Evolutionary conservation across 2,329 filamentous ascomycete genomes (phyloP), one percentile per base, ranked within the genome.

Genomic region (Pseudopithomyces maydicus): DNA sequence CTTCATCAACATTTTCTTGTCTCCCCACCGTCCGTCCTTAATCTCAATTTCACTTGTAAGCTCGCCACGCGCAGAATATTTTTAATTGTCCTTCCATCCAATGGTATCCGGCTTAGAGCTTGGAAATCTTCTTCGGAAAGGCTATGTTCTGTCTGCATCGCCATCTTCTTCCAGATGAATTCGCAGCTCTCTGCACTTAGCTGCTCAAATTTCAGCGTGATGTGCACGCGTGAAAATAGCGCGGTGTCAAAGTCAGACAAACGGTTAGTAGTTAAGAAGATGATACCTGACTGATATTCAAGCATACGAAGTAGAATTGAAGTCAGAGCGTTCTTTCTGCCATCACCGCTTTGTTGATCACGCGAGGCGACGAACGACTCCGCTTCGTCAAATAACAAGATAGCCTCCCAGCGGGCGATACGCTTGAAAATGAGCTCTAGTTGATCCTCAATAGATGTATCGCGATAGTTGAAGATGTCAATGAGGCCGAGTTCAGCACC

Each of bases 111-210:
- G 3, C 19, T 36, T 15, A 49, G 46, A 11, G 35, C 22, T 10
- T 49, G 15, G 35, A 41, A 39, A 15, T 49, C 46, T 1, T 36
- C 35, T n/a, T 49, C 46, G 2, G 14, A 26, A 2, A 49, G 32
- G 29, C 39, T 22, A 29, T 49, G 35, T 22, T 39, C 45, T 19
- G 45, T 48, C 32, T 48, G 45, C 45, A 33, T 29, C 17, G 45
- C 45, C 45, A 48, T 48, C 45, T 36, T 48, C 19, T 48, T 48
- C 45, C 45, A 48, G 17, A 48, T 48, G 15, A 48, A 48, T 1
- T n/a, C 17, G 11, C 45, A 48, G 15, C 36, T 29, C 45, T 35
- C 29, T 8, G 26, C 14, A 10, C 23, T 33, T 2, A 48, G 32
- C 17, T 35, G 45, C 17, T 29, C 23, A 15, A 48, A 48, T 4